phyloP scores from a whole-genome alignment of 1,284 basidiomycete species.

The Ganoderma sinense region DNA sequence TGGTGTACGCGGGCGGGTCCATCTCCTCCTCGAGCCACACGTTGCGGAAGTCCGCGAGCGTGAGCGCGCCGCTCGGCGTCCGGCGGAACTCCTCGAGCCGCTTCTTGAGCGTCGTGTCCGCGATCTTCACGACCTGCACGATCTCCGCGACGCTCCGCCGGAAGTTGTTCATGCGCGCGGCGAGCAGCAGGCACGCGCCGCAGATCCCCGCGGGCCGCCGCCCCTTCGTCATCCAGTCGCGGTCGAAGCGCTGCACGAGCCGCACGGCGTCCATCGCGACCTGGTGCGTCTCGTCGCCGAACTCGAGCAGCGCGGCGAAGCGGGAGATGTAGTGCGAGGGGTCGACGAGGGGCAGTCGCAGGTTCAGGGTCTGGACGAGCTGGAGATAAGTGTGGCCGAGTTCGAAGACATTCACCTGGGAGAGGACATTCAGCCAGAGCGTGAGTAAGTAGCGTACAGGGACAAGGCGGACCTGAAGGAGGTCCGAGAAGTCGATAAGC shows the following conservation, averaged over 20 bases:
- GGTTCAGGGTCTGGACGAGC: constrained; percentile 88
- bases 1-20: constrained; percentile 89
- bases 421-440: neutral
- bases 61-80: constrained; percentile 87
- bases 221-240: constrained; percentile 98
- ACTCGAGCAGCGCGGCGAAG: constrained; percentile 96
- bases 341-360: constrained; percentile 92
- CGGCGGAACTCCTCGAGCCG: constrained; percentile 95
- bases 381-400: constrained; percentile 97
- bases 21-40: constrained; percentile 93
- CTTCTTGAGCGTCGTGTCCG: constrained; percentile 93
- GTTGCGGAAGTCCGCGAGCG: constrained; percentile 90
- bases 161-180: constrained; percentile 99
- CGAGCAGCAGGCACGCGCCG: constrained; percentile 93
- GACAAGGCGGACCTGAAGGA: constrained; percentile 72
- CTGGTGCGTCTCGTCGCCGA: constrained; percentile 92
- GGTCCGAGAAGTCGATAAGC: constrained; percentile 98
- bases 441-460: neutral
- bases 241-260: constrained; percentile 93
- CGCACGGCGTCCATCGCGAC: constrained; percentile 95
- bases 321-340: constrained; percentile 98
- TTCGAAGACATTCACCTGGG: constrained; percentile 96
- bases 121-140: constrained; percentile 98
- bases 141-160: constrained; percentile 93
- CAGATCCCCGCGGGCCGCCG: constrained; percentile 97